These are phyloP conservation scores for Rubroboletus pulcherrimus DNA, from an alignment of 768 basidiomycete species.

Conservation along the genomic window DNA sequence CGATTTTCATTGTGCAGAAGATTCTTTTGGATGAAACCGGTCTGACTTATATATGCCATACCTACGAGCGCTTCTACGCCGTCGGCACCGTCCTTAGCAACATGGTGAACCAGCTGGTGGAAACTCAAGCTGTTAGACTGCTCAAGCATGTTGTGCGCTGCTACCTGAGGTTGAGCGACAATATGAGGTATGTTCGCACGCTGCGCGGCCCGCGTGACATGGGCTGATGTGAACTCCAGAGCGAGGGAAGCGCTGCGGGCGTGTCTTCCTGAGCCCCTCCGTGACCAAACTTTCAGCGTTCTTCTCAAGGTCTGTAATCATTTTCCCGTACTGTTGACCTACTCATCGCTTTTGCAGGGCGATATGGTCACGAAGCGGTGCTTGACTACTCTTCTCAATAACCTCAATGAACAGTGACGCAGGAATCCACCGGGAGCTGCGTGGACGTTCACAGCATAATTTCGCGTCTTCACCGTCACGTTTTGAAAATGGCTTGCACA, in stretches of 20 bases:
- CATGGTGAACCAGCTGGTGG: constrained; percentile 97
- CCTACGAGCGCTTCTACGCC: constrained; percentile 99
- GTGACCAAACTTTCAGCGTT: constrained; percentile 88
- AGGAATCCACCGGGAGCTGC: neutral
- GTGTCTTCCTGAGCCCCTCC: constrained; percentile 91
- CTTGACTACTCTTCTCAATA: constrained; percentile 84
- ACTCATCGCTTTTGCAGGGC: constrained; percentile 48
- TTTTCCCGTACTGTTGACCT: neutral
- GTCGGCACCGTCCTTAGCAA: constrained; percentile 97
- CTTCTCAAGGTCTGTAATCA: constrained; percentile 71
- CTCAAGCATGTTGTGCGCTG: constrained; percentile 98
- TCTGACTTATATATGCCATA: constrained; percentile 97
- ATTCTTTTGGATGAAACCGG: constrained; percentile 96
- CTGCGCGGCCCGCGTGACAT: constrained; percentile 2
- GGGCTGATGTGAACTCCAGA: constrained; percentile 39
- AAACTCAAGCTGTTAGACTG: constrained; percentile 93
- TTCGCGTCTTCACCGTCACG: constrained; percentile 1
- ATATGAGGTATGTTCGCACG: constrained; percentile 65
- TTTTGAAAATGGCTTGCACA: constrained; percentile 18
- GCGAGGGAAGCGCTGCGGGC: constrained; percentile 94
- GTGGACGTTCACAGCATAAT: constrained; percentile 4
- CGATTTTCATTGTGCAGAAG: constrained; percentile 99
- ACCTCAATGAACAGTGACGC: constrained; percentile 66
- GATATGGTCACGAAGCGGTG: constrained; percentile 98
- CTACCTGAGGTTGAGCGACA: constrained; percentile 94